A percentile compares a stretch with the other conserved stretches of the same genome.
phyloP scores from a whole-genome alignment of 306 rosid species.

The Rosa persica region DNA sequence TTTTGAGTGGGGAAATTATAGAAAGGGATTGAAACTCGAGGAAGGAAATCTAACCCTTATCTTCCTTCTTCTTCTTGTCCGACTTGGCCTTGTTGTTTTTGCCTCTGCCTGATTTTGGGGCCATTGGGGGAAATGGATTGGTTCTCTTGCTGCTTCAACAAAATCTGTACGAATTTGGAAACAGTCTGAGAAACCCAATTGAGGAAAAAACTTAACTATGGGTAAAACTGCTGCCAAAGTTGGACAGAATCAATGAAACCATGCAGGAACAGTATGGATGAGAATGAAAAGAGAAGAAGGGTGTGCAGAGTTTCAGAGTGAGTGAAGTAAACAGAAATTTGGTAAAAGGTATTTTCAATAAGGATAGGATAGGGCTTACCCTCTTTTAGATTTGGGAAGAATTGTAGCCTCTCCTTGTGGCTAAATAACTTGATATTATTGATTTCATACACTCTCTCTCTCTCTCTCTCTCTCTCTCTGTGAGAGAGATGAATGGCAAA shows the following conservation, averaged over 20 bases:
- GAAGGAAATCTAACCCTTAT: constrained; percentile 56
- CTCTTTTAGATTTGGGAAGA: constrained; percentile 60
- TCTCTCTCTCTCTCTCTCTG: constrained; percentile 11
- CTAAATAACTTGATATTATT: constrained; percentile 46
- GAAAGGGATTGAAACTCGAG: not conserved
- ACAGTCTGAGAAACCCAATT: constrained; percentile 20
- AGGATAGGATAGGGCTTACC: constrained; percentile 77
- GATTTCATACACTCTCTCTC: not conserved
- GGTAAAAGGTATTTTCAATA: constrained; percentile 11
- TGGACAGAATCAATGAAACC: not conserved
- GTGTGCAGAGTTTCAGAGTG: not conserved
- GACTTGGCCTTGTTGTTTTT: constrained; percentile 69
- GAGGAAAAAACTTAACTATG: not conserved
- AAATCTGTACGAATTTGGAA: not conserved
- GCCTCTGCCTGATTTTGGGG: constrained; percentile 86
- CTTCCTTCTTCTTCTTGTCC: constrained; percentile 94
- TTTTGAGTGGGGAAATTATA: not conserved
- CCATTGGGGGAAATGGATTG: constrained; percentile 42
- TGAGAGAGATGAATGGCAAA: constrained; percentile 11
- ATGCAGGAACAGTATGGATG: not conserved
- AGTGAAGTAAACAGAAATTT: constrained; percentile 16
- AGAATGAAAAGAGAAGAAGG: constrained; percentile 12
- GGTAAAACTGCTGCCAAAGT: not conserved
- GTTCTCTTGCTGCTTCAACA: constrained; percentile 1
- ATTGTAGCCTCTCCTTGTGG: constrained; percentile 55